Percentiles rank a stretch among this genome's conserved stretches.
These are phyloP conservation scores for Fusarium nygamai DNA, from an alignment of 2,329 filamentous ascomycete genomes.

Conservation along the genomic window DNA sequence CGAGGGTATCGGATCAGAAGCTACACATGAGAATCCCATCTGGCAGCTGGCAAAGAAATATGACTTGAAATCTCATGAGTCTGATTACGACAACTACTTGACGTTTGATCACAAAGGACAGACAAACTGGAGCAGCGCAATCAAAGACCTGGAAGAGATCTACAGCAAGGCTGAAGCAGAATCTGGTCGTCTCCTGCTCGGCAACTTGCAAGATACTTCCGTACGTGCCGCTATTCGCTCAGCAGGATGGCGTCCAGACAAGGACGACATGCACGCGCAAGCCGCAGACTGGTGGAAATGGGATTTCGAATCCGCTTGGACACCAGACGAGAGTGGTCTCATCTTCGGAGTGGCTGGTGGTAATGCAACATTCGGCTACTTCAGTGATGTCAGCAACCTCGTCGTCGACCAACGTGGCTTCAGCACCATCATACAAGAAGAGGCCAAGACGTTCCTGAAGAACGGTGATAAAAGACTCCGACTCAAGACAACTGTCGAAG, in stretches of 20 bases:
- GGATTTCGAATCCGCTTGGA: constrained; percentile 68
- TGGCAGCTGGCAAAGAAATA: constrained; percentile 71
- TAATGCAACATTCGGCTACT: constrained; percentile 72
- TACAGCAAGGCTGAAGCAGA: constrained; percentile 58
- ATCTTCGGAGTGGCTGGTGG: constrained; percentile 65
- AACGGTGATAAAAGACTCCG: constrained; percentile 65
- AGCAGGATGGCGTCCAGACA: constrained; percentile 70
- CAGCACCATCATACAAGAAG: constrained; percentile 64
- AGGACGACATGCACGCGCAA: constrained; percentile 60
- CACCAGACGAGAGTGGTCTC: constrained; percentile 65
- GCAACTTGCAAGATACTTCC: constrained; percentile 70
- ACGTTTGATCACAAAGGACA: constrained; percentile 69
- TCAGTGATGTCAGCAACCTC: constrained; percentile 69
- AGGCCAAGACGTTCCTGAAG: constrained; percentile 66
- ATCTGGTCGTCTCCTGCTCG: constrained; percentile 65
- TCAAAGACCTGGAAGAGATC: constrained; percentile 61
- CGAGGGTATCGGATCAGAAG: constrained; percentile 31
- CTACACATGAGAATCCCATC: constrained; percentile 65
- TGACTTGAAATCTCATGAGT: constrained; percentile 63
- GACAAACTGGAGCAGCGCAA: constrained; percentile 59
- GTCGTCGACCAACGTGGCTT: constrained; percentile 71
- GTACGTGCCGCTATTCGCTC: constrained; percentile 67
- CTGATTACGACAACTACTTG: constrained; percentile 66
- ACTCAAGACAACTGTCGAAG: constrained; percentile 66
- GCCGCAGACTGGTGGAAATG: constrained; percentile 65